Evolutionary conservation across 371 early-diverging fungal species (phyloP), one percentile per base, ranked within the genome.

Genomic region (Cokeromyces recurvatus): DNA sequence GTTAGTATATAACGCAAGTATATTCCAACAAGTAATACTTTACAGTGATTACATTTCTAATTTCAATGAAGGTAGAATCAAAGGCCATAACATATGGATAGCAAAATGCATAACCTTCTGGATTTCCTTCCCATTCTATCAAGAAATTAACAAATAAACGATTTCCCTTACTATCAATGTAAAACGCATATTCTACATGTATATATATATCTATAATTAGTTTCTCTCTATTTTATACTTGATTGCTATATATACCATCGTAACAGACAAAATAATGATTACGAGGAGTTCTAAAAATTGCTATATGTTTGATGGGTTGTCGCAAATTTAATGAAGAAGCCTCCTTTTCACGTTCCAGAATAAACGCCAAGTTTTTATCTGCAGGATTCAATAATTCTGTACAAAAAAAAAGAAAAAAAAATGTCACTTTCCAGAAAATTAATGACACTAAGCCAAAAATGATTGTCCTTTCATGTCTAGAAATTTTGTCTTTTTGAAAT

Each of bases 101-200:
- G 0, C 38, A 45, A 38, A 62, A 74, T 20, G 68, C 68, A 58
- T 61, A 70, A 0, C 58, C 41, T 32, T 68, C 71, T 4, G 74
- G 71, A n/a, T 42, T 15, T 8, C 74, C 74, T 57, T 70, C 74
- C 71, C 71, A 74, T 48, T 65, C 71, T 23, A 74, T 70, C 11
- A 63, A 37, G 29, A 74, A 74, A 11, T 65, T 62, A 3, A 48
- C 53, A 32, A 63, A 64, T 20, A 59, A 32, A 2, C 74, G 60
- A 23, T 65, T 65, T 34, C 74, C 74, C 46, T 67, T 74, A 39
- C 66, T 48, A 43, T 74, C 66, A 29, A 74, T 70, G 39, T 74
- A 74, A 40, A 74, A 74, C n/a, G 59, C 74, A 42, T 63, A 74
- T 52, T 74, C 74, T 74, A 48, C 10, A 32, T 21, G 11, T 24